Conservation (phyloP, 108 stramenopile species). For the Skeletonema menzelii region DNA sequence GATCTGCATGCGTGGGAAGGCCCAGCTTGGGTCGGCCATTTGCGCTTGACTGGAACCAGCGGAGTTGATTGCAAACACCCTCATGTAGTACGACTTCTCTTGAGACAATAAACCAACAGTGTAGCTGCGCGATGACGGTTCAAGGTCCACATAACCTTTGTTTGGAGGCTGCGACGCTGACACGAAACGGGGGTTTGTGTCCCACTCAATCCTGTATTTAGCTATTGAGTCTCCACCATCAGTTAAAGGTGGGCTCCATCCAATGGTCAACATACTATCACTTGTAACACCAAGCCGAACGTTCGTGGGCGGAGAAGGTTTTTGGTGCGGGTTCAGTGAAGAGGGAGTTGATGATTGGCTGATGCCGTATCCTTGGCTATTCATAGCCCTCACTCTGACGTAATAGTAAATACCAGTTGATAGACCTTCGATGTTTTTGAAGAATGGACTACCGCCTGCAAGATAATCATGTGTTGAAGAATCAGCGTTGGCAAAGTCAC, state of each 20-base stretch:
- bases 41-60: constrained; percentile 60
- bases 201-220: constrained; percentile 83
- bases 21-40: constrained; percentile 23
- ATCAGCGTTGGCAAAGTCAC: constrained; percentile 41
- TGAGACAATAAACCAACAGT: constrained; percentile 51
- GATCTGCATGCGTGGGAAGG: constrained; percentile 57
- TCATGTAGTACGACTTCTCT: constrained; percentile 55
- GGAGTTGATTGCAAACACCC: constrained; percentile 66
- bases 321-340: constrained; percentile 70
- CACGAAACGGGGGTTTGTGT: constrained; percentile 63
- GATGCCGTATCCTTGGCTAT: constrained; percentile 75
- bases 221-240: constrained; percentile 79
- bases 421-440: constrained; percentile 64
- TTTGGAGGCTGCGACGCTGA: constrained; percentile 54
- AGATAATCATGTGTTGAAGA: constrained; percentile 51
- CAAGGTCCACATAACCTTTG: constrained; percentile 64
- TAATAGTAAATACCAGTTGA: constrained; percentile 64
- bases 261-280: constrained; percentile 82
- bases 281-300: constrained; percentile 69
- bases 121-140: constrained; percentile 34
- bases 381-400: constrained; percentile 77
- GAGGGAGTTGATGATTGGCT: constrained; percentile 67
- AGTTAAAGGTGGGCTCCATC: constrained; percentile 50
- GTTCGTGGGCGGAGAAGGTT: constrained; percentile 62
- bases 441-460: constrained; percentile 79